Evolutionary conservation across 306 rosid genomes (phyloP).

Genomic region (Boehmeria nivea): DNA sequence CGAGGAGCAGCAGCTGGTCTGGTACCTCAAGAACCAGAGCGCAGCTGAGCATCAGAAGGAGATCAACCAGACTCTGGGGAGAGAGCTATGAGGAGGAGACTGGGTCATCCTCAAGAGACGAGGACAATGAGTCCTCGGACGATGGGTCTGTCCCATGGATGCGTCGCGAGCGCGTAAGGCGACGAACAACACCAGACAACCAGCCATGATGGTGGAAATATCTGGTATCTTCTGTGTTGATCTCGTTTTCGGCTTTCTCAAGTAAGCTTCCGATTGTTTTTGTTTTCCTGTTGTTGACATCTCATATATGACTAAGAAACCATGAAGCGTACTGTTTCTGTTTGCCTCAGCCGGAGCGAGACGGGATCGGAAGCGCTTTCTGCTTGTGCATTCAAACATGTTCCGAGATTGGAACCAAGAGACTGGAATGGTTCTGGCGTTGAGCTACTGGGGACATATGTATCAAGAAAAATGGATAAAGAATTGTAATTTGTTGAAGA

Average conservation of each 20-base stretch:
- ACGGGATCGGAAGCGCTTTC: too few relatives aligned
- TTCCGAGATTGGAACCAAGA: too few relatives aligned
- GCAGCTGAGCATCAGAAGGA: constrained; percentile 70
- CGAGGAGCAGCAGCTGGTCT: constrained; percentile 59
- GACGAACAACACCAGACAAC: constrained; percentile 63
- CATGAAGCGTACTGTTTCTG: too few relatives aligned
- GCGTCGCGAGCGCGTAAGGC: constrained; percentile 43
- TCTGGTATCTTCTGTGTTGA: constrained; percentile 19
- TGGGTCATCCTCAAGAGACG: constrained; percentile 68
- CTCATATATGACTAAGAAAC: too few relatives aligned
- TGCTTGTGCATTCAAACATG: too few relatives aligned
- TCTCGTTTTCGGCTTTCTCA: constrained; percentile 27
- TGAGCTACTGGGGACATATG: too few relatives aligned
- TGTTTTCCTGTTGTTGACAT: too few relatives aligned
- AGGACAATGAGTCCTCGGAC: constrained; percentile 74
- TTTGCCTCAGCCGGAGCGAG: too few relatives aligned
- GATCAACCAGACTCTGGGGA: constrained; percentile 75
- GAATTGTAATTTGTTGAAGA: too few relatives aligned
- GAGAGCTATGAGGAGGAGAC: constrained; percentile 76
- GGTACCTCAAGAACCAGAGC: constrained; percentile 65
- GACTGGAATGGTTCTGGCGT: too few relatives aligned
- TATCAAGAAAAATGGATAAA: too few relatives aligned
- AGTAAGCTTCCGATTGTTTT: constrained; percentile 20
- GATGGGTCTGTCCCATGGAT: constrained; percentile 64
- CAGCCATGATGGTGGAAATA: constrained; percentile 39